Evolutionary conservation across 768 basidiomycete genomes (phyloP), one percentile per base, ranked within the genome.

Genomic region (Termitomyces heimii): DNA sequence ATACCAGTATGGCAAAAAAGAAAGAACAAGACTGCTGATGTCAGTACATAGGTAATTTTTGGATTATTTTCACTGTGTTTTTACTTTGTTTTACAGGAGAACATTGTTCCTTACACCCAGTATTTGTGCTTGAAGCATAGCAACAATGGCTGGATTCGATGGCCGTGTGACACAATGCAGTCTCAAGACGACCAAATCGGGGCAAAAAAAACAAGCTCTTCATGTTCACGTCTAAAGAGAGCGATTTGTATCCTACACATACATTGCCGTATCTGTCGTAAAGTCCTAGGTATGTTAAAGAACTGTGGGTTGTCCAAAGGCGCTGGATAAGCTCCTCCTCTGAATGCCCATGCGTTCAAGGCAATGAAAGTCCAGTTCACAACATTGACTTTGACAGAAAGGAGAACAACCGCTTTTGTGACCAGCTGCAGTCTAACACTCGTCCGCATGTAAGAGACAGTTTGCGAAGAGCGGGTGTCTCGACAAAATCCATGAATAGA

Each of bases 301-400:
- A 49, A 22, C 56, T 7, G 2, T 62, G 59, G 37, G 31, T 64
- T 6, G 55, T 57, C 24, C 59, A 37, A 32, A 68, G 63, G 43
- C 58, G 62, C 28, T 62, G 62, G 16, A 61, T 56, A 12, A 68
- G 60, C 43, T 64, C 60, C 18, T 53, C 57, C 37, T 66, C 62
- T 2, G 54, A 8, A 69, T 65, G 26, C 59, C 63, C 2, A 62
- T 62, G 42, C 53, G 64, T 53, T 68, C 66, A 14, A 49, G 32
- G 32, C 13, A 49, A 6, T 34, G 32, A 22, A 5, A 31, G 3
- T 49, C 20, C 48, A 49, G 20, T 32, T 49, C 20, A 14, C 20
- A 34, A 34, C 32, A 34, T 14, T n/a, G 48, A 34, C 34, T 32
- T 49, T 18, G 32, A 32, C 12, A 48, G 47, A 14, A 48, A 31